A percentile compares a stretch with the other conserved stretches of the same genome.
Evolutionary conservation across 805 yeast genomes (phyloP).

Genomic region (Candida gorgasii): DNA sequence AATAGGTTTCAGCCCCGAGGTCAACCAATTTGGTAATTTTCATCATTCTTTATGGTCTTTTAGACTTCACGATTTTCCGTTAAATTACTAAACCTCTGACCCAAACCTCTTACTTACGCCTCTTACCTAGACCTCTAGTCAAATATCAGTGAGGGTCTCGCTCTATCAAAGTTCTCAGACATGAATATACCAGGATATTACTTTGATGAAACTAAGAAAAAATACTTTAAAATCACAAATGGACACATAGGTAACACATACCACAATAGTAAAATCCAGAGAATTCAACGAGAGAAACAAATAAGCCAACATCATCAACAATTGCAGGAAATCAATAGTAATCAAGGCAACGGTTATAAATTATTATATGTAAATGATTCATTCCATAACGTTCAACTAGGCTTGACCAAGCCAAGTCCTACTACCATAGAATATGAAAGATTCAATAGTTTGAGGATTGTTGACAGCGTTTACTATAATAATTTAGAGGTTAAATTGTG

Average conservation of each 20-base stretch:
- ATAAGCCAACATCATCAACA: constrained; percentile 5
- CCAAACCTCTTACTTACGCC: no score
- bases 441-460: constrained; percentile 7
- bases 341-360: constrained; percentile 11
- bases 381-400: constrained; percentile 12
- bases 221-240: constrained; percentile 35
- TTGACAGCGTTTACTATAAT: constrained; percentile 4
- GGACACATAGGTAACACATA: constrained; percentile 25
- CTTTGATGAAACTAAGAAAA: constrained; percentile 27
- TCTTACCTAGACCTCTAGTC: no score
- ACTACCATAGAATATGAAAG: constrained; percentile 13
- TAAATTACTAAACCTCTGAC: no score
- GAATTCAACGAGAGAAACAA: constrained; percentile 20
- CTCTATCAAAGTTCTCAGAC: neutral
- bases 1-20: no score
- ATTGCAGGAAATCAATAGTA: constrained; percentile 4
- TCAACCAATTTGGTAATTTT: no score
- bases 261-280: constrained; percentile 30
- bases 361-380: constrained; percentile 9
- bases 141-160: no score
- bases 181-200: constrained; percentile 34
- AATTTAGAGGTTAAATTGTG: constrained; percentile 14
- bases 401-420: constrained; percentile 10
- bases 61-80: no score
- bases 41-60: no score